Base-by-base conservation (phyloP, 2,329 filamentous ascomycete species). In the Metarhizium humberi region DNA sequence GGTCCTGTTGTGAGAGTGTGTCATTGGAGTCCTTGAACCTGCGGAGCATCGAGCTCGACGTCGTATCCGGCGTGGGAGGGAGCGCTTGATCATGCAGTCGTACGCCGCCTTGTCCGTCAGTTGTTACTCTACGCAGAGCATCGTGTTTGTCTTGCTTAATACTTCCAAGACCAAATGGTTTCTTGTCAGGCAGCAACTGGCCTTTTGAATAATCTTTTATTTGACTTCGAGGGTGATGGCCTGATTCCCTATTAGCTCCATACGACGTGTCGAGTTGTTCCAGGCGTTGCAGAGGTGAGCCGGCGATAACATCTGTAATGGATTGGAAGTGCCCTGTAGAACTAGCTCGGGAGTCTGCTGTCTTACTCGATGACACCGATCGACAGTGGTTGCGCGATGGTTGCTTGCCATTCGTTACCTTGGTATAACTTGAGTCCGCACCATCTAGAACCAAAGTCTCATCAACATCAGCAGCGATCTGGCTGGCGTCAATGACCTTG, bases 1-100 rank as follows among this genome's bases (percentile, higher is more conserved):
- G 47, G 1, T 58, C 63, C 2, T 63, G 66, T 3, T 65, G 70
- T 0, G 69, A 65, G 1, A 79, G 63, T 0, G 74, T 75, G 47
- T 82, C 79, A 53, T 75, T 73, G 0, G 79, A 81, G 50, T 72
- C 74, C 58, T 80, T 73, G 56, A 74, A 77, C 14, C 73, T 72
- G 6, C 74, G 71, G 38, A 84, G 69, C 0, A 78, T 80, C 2
- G 78, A 77, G 2, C 78, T 81, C 1, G 80, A 81, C 20, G 82
- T 78, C 0, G 81, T 84, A 59, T 84, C 80, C 0, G 81, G 81
- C 0, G 81, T 84, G 0, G 81, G 81, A 10, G 81, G 81, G 2
- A 83, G 67, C 18, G 67, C 67, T 18, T 76, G 73, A 5, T 75
- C 71, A 53, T 73, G 69, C 2, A 74, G 57, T 61, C 71, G 67